A percentile compares a stretch with the other conserved stretches of the same genome.
phyloP scores from a whole-genome alignment of 805 yeast species.

The Sugiyamaella lignohabitans region DNA sequence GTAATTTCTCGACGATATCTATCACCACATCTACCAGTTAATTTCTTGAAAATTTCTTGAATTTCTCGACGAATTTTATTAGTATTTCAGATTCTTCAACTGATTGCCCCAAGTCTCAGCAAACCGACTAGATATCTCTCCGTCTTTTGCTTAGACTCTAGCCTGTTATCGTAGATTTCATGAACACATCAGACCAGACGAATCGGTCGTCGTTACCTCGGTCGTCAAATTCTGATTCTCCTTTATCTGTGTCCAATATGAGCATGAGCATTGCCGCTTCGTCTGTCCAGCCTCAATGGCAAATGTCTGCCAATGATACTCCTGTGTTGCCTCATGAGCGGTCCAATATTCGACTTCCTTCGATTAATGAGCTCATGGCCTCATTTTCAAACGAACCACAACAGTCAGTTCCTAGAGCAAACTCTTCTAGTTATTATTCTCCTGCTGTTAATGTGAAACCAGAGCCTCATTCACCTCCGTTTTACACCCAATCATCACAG shows the following conservation, averaged over 20 bases:
- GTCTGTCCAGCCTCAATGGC: background rate
- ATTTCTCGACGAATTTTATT: no score
- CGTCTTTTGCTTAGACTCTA: background rate
- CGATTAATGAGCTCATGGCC: slow-evolving; percentile 14
- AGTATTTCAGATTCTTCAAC: no score
- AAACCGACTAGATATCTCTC: background rate
- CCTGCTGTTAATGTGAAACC: background rate
- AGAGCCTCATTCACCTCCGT: background rate
- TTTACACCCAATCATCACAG: background rate
- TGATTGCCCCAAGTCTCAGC: no score
- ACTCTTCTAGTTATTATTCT: background rate
- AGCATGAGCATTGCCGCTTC: background rate
- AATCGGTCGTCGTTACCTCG: background rate
- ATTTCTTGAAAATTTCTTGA: no score
- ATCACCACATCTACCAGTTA: no score
- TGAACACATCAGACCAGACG: background rate
- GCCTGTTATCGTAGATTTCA: background rate
- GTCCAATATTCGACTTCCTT: slow-evolving; percentile 13
- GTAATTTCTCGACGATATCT: no score
- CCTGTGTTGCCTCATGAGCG: slow-evolving; percentile 8
- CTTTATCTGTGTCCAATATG: background rate
- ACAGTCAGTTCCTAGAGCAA: background rate
- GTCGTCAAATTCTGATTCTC: background rate
- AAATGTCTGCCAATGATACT: slow-evolving; percentile 5
- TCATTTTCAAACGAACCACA: slow-evolving; percentile 1